Percentiles rank a stretch among this genome's conserved stretches.
These are phyloP conservation scores for Lotmaria passim DNA, from an alignment of 208 protist genomes.

Conservation along the genomic window DNA sequence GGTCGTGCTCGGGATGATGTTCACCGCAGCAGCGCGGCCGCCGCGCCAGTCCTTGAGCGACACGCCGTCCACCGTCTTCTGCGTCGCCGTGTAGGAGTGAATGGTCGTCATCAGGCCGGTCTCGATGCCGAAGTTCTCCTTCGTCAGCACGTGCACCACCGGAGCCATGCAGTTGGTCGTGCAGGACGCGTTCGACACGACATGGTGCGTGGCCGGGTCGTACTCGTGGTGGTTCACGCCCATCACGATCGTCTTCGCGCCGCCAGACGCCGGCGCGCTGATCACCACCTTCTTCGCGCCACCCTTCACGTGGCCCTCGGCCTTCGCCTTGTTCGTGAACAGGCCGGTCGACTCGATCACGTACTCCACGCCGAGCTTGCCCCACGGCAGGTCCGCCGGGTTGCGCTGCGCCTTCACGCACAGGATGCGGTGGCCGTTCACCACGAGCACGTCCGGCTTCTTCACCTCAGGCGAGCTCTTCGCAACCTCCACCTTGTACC, in stretches of 20 bases:
- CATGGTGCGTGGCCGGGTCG: slow-evolving; percentile 69
- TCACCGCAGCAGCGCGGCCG: slow-evolving; percentile 94
- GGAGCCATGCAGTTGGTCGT: slow-evolving; percentile 99
- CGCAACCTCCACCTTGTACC: slow-evolving; percentile 65
- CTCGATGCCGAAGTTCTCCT: slow-evolving; percentile 97
- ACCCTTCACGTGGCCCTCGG: slow-evolving; percentile 93
- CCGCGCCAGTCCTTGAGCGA: slow-evolving; percentile 98
- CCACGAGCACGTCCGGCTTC: slow-evolving; percentile 80
- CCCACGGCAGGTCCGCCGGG: slow-evolving; percentile 96
- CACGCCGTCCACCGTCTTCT: slow-evolving; percentile 98
- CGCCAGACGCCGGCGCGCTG: slow-evolving; percentile 97
- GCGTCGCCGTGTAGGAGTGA: slow-evolving; percentile 98
- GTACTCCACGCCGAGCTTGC: slow-evolving; percentile 92
- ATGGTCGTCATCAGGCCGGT: slow-evolving; percentile 99
- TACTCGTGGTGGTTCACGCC: slow-evolving; percentile 98
- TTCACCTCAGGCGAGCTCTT: slow-evolving; percentile 72
- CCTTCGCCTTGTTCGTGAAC: slow-evolving; percentile 94
- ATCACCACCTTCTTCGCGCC: slow-evolving; percentile 99
- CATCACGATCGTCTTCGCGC: slow-evolving; percentile 98
- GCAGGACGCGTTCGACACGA: slow-evolving; percentile 99
- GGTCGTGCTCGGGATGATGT: slow-evolving; percentile 99
- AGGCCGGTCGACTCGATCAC: slow-evolving; percentile 99
- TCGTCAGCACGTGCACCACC: slow-evolving; percentile 95
- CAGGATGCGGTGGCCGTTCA: slow-evolving; percentile 82
- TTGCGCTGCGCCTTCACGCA: slow-evolving; percentile 86